Evolutionary conservation across 345 rosid genomes (phyloP).

Genomic region (Salix brachista): DNA sequence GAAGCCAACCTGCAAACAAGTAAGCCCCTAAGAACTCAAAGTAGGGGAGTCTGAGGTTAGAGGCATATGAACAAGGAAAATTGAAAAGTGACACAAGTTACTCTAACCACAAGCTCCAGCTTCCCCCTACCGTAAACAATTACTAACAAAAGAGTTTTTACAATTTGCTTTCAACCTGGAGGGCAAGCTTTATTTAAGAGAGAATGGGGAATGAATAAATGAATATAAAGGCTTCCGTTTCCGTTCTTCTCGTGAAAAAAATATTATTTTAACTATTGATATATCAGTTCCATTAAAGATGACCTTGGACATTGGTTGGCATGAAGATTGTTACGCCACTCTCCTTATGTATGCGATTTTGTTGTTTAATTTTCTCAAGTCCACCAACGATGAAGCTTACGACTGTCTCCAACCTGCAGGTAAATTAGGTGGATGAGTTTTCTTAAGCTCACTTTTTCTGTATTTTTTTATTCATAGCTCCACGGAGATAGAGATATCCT

Average conservation of each 20-base stretch:
- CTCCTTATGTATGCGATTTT: not conserved
- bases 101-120: not conserved
- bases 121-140: not conserved
- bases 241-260: no score
- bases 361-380: not conserved
- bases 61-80: no score
- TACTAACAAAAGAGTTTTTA: not conserved
- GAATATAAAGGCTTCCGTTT: no score
- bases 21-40: no score
- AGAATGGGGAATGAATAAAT: no score
- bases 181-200: no score
- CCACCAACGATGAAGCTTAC: not conserved
- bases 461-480: not conserved
- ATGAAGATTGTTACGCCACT: not conserved
- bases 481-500: not conserved
- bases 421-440: not conserved
- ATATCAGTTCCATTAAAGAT: no score
- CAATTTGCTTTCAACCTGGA: not conserved
- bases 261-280: no score
- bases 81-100: no score
- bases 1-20: no score
- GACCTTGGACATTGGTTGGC: not conserved
- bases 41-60: no score
- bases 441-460: not conserved
- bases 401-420: not conserved